These are phyloP conservation scores for Kwoniella shivajii DNA, from an alignment of 1,284 basidiomycete species.

Conservation along the genomic window DNA sequence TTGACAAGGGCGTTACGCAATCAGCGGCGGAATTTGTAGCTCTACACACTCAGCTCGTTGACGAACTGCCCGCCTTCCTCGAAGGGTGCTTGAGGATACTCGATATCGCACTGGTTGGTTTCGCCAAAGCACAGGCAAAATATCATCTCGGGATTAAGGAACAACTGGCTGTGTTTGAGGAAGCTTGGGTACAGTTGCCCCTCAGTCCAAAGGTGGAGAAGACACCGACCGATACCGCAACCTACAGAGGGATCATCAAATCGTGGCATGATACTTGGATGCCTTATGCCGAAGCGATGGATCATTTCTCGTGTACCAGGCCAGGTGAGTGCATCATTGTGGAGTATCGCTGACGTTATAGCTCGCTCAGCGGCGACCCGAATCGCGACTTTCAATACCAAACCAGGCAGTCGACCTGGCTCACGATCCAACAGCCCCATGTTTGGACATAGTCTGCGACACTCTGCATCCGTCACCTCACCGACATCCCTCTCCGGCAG, in stretches of 20 bases:
- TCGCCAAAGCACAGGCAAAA: conserved; percentile 43
- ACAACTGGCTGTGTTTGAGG: conserved; percentile 26
- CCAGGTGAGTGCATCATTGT: conserved; percentile 27
- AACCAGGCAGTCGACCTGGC: conserved; percentile 7
- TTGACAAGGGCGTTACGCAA: conserved; percentile 38
- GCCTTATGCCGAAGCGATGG: conserved; percentile 39
- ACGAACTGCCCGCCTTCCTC: conserved; percentile 52
- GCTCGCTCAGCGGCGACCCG: conserved; percentile 18
- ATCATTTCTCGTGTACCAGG: conserved; percentile 37
- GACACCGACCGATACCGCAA: conserved; percentile 10
- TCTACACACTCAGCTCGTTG: conserved; percentile 53
- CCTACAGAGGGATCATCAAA: conserved; percentile 30
- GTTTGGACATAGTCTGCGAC: conserved; percentile 15
- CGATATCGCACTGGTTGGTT: conserved; percentile 43
- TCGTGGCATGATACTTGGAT: conserved; percentile 37
- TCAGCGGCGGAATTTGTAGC: conserved; percentile 52
- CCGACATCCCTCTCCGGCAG: background rate
- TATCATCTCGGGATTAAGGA: conserved; percentile 35
- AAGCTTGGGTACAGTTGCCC: conserved; percentile 25
- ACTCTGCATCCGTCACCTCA: conserved; percentile 18
- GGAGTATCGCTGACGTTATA: conserved; percentile 8
- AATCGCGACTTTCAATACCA: conserved; percentile 28
- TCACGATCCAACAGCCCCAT: conserved; percentile 13
- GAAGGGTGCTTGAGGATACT: conserved; percentile 49
- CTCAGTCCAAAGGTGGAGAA: conserved; percentile 7